A percentile compares a stretch with the other conserved stretches of the same genome.
Evolutionary conservation across 768 basidiomycete species (phyloP).

Genomic region (Neoboletus brunneissimus): DNA sequence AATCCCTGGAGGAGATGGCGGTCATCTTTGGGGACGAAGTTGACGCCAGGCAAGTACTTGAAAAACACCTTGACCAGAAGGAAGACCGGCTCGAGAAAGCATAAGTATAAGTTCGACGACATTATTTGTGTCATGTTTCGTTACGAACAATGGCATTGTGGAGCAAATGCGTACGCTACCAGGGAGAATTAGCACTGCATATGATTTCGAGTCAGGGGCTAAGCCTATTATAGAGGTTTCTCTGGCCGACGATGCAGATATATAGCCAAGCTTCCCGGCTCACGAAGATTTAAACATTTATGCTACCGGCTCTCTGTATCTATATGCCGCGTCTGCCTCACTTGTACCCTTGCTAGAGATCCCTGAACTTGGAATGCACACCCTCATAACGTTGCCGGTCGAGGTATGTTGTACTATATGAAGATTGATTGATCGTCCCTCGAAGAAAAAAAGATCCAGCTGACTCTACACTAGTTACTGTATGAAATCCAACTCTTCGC

Average conservation of each 20-base stretch:
- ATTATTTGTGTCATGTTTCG: not conserved
- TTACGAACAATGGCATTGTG: not conserved
- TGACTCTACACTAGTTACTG: constrained; percentile 52
- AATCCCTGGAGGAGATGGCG: constrained; percentile 22
- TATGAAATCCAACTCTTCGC: constrained; percentile 76
- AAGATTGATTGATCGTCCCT: not conserved
- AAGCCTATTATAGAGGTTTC: not conserved
- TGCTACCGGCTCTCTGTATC: too few species aligned
- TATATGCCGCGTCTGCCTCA: not conserved
- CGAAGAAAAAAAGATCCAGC: constrained; percentile 1
- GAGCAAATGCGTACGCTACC: not conserved
- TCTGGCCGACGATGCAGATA: too few species aligned
- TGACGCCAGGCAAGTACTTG: constrained; percentile 13
- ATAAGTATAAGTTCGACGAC: not conserved
- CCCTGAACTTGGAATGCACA: constrained; percentile 9
- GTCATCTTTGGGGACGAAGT: constrained; percentile 19
- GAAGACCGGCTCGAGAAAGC: constrained; percentile 1
- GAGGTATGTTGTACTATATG: too few species aligned
- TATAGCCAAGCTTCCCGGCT: too few species aligned
- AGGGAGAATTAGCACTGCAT: too few species aligned
- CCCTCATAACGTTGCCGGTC: constrained; percentile 32
- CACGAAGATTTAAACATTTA: too few species aligned
- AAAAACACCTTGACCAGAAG: constrained; percentile 6
- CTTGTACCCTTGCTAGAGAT: not conserved
- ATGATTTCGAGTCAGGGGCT: not conserved